Conservation (phyloP, 2,329 filamentous ascomycete genomes). For the Aspergillus caelatus region DNA sequence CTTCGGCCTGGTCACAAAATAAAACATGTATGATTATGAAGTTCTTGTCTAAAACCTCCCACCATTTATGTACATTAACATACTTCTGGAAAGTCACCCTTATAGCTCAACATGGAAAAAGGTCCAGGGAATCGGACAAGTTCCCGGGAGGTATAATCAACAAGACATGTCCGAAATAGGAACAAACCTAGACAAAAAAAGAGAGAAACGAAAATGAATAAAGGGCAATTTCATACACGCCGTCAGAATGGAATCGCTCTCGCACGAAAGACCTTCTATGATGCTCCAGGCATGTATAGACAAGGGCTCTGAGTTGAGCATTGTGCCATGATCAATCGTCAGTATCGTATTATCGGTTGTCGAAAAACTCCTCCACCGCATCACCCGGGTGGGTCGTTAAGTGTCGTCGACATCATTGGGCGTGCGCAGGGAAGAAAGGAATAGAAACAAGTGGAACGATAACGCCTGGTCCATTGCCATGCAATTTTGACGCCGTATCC, state of each 20-base stretch:
- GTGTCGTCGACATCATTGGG: constrained; percentile 19
- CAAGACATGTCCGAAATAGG: constrained; percentile 36
- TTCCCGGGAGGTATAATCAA: constrained; percentile 38
- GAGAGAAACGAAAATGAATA: constrained; percentile 14
- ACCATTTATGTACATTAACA: constrained; percentile 26
- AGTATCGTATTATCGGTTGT: constrained; percentile 23
- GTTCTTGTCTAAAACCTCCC: constrained; percentile 21
- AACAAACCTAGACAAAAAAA: constrained; percentile 21
- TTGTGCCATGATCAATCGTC: constrained; percentile 24
- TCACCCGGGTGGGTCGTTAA: constrained; percentile 15
- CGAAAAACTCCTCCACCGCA: constrained; percentile 12
- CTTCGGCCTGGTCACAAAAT: background rate
- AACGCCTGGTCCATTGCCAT: constrained; percentile 21
- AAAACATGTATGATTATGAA: constrained; percentile 10
- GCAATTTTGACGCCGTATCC: constrained; percentile 22
- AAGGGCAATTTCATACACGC: constrained; percentile 26
- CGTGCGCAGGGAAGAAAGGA: constrained; percentile 14
- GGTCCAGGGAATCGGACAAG: constrained; percentile 25
- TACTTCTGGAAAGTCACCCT: constrained; percentile 13
- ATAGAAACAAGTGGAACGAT: constrained; percentile 12
- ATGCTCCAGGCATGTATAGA: constrained; percentile 28
- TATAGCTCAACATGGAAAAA: constrained; percentile 18
- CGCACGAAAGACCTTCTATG: constrained; percentile 13
- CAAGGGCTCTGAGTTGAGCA: constrained; percentile 10
- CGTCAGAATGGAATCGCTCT: constrained; percentile 20